Percentiles rank a stretch among this genome's conserved stretches.
Conservation (phyloP, 2,329 filamentous ascomycete genomes). For the Trichoderma endophyticum region DNA sequence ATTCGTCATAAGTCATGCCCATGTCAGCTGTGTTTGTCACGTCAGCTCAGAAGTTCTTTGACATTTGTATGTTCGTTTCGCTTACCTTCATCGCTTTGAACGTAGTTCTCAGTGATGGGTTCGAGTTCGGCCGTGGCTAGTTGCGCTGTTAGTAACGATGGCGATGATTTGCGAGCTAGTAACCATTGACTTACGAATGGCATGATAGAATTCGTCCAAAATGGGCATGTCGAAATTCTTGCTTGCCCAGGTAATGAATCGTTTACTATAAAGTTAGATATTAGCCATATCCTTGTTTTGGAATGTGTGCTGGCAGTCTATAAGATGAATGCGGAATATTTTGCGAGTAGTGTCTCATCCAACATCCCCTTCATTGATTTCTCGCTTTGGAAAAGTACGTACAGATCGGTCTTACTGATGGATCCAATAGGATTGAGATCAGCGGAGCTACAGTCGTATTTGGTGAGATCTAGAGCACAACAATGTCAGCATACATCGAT, state of each 20-base stretch:
- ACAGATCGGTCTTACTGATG: conserved; percentile 58
- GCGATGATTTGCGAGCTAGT: not conserved
- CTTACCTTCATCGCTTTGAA: conserved; percentile 1
- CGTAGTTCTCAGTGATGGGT: not conserved
- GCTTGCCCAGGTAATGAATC: conserved; percentile 58
- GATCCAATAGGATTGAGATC: conserved; percentile 57
- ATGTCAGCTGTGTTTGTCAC: conserved; percentile 23
- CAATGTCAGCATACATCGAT: not conserved
- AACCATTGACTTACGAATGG: conserved; percentile 39
- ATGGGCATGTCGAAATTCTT: conserved; percentile 59
- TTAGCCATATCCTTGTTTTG: not conserved
- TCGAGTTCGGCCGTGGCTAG: not conserved
- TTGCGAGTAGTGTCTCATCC: not conserved
- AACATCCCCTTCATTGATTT: not conserved
- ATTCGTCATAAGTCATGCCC: not conserved
- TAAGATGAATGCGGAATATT: not conserved
- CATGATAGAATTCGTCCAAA: conserved; percentile 59
- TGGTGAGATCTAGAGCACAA: not conserved
- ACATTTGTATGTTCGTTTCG: conserved; percentile 25
- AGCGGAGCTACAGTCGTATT: conserved; percentile 48
- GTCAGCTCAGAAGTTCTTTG: not conserved
- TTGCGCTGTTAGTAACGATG: not conserved
- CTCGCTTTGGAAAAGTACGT: not conserved
- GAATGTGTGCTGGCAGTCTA: not conserved
- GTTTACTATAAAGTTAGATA: conserved; percentile 36